Percentiles rank a stretch among this genome's conserved stretches.
Evolutionary conservation across 352 stramenopile species (phyloP).

Genomic region (Globisporangium irregulare): DNA sequence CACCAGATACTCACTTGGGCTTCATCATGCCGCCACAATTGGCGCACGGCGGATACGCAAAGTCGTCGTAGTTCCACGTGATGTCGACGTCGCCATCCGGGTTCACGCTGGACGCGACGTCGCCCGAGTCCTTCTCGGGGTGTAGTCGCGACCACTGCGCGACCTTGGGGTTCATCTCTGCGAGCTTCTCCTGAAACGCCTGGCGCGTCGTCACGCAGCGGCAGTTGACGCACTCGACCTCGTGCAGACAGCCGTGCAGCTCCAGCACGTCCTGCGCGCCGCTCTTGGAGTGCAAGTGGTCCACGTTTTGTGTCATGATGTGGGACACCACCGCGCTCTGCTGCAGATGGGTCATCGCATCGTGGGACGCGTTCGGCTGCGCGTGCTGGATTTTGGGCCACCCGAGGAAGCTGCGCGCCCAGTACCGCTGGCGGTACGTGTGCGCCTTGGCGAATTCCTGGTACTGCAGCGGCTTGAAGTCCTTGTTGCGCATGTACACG

Average conservation of each 20-base stretch:
- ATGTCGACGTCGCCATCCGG: slow-evolving; percentile 94
- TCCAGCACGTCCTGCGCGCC: slow-evolving; percentile 90
- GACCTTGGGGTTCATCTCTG: slow-evolving; percentile 72
- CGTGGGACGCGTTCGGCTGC: slow-evolving; percentile 88
- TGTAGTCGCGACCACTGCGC: slow-evolving; percentile 35
- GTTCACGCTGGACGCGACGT: slow-evolving; percentile 81
- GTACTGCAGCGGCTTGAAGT: slow-evolving; percentile 95
- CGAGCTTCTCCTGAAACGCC: slow-evolving; percentile 86
- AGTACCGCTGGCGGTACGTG: slow-evolving; percentile 89
- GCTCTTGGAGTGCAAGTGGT: slow-evolving; percentile 91
- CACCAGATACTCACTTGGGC: slow-evolving; percentile 43
- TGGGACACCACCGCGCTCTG: slow-evolving; percentile 34
- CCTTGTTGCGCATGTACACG: slow-evolving; percentile 92
- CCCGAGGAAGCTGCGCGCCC: slow-evolving; percentile 89
- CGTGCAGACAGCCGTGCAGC: slow-evolving; percentile 92
- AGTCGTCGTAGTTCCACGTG: slow-evolving; percentile 79
- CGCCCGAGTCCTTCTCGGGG: slow-evolving; percentile 34
- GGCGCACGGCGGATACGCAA: slow-evolving; percentile 70
- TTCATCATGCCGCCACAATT: slow-evolving; percentile 82
- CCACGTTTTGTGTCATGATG: slow-evolving; percentile 98
- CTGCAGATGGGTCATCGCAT: slow-evolving; percentile 83
- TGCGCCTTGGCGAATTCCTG: slow-evolving; percentile 86
- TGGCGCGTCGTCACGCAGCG: slow-evolving; percentile 62
- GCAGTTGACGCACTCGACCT: slow-evolving; percentile 84
- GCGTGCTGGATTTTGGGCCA: slow-evolving; percentile 81